Base-by-base conservation (phyloP, 129 eudicot genomes). In the Arctium minus region DNA sequence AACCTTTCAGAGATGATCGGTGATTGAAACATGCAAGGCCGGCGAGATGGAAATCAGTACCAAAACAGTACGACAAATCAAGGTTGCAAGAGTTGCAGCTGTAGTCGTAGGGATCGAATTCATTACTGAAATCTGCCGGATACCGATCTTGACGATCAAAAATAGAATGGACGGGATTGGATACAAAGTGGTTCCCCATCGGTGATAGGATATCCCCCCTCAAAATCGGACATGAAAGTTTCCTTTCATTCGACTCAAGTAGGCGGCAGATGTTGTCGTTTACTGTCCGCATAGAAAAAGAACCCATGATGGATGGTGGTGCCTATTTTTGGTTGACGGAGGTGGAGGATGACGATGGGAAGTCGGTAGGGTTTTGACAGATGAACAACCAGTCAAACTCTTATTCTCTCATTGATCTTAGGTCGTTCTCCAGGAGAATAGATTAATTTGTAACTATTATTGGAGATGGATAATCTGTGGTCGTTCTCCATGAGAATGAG, bases 281-380 rank as follows among this genome's bases (percentile, higher is more conserved):
- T 40, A 68, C 18, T 7, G 80, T 15, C 1, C 75, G 74, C 29
- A 48, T 36, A 38, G 86, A 82, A 36, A 79, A 73, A 56, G 79
- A 72, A 27, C 56, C 77, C 81, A 64, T 50, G 71, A 35, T 18
- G 75, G 44, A 12, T 13, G 76, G 80, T 13, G 79, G 8, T 64
- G 83, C 27, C 27, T 22, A 22, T 2, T 72, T 79, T 11, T 83
- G 82, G 50, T 29, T 6, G 72, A 32, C 40, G 31, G 15, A 22
- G 27, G 27, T 22, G 27, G 27, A 22, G 27, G 27, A 22, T 22
- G 27, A 73, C 80, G 83, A 80, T 75, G 33, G 1, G 18, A 78
- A 72, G 18, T 72, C 36, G 0, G n/a, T 84, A 79, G 87, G 84
- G 87, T 84, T 84, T 84, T 84, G 87, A 84, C 80, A 17, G 31